A percentile compares a stretch with the other conserved stretches of the same genome.
Evolutionary conservation across 148 eudicot genomes (phyloP).

Genomic region (Diospyros lotus): DNA sequence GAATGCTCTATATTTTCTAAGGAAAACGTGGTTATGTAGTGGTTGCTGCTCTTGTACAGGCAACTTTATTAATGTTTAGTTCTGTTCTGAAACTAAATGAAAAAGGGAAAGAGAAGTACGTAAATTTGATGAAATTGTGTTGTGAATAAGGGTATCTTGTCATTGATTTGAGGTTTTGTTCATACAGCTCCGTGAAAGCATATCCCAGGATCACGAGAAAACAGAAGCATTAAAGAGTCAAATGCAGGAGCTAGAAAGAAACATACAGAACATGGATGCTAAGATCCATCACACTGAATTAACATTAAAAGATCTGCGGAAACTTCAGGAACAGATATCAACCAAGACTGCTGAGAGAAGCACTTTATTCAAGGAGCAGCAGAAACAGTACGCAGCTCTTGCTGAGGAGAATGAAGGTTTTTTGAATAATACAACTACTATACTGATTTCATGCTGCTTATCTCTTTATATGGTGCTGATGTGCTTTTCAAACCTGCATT

Average conservation of each 20-base stretch:
- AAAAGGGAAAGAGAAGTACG: background rate
- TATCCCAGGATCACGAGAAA: constrained; percentile 82
- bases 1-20: background rate
- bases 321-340: constrained; percentile 55
- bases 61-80: background rate
- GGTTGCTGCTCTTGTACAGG: background rate
- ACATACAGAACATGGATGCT: constrained; percentile 54
- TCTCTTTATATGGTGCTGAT: constrained; percentile 5
- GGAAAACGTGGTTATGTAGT: background rate
- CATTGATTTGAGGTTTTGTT: constrained; percentile 9
- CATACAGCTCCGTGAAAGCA: constrained; percentile 79
- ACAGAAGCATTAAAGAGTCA: constrained; percentile 56
- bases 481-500: constrained; percentile 1
- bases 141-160: background rate
- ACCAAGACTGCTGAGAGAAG: constrained; percentile 62
- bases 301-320: constrained; percentile 53
- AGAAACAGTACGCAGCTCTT: constrained; percentile 52
- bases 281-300: constrained; percentile 63
- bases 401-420: constrained; percentile 75
- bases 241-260: constrained; percentile 59
- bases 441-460: background rate
- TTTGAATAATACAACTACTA: background rate
- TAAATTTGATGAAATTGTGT: background rate
- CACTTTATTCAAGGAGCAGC: constrained; percentile 46
- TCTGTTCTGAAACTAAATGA: background rate